Evolutionary conservation across 2,329 filamentous ascomycete species (phyloP).

Genomic region (Polytolypa hystricis): DNA sequence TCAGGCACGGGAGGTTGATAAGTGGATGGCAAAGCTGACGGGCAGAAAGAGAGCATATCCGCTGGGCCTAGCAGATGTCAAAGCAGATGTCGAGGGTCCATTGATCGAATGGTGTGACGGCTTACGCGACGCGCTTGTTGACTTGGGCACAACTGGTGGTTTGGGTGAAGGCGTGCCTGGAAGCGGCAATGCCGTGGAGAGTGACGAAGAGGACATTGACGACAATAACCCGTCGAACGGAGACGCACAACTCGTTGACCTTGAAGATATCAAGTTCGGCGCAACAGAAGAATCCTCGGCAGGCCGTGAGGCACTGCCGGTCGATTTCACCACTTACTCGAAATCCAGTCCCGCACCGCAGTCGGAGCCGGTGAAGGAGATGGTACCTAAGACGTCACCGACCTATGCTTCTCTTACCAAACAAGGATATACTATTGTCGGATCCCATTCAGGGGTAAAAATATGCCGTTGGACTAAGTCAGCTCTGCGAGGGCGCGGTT

Average conservation of each 20-base stretch:
- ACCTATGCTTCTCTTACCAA: conserved; percentile 86
- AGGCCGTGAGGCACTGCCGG: conserved; percentile 47
- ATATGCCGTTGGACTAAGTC: conserved; percentile 99
- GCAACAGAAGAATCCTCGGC: conserved; percentile 7
- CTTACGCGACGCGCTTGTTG: conserved; percentile 57
- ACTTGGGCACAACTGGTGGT: conserved; percentile 40
- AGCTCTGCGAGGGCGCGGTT: conserved; percentile 80
- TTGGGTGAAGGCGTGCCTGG: conserved; percentile 60
- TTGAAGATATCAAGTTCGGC: conserved; percentile 63
- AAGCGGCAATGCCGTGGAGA: conserved; percentile 75
- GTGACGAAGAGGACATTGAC: conserved; percentile 61
- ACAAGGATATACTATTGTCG: conserved; percentile 91
- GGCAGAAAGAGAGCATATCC: conserved; percentile 78
- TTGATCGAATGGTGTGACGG: conserved; percentile 70
- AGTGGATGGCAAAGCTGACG: conserved; percentile 94
- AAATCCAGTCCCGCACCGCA: conserved; percentile 31
- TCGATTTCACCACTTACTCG: conserved; percentile 63
- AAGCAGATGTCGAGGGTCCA: conserved; percentile 55
- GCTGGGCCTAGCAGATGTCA: conserved; percentile 77
- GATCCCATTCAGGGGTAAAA: conserved; percentile 91
- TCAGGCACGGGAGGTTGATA: conserved; percentile 81
- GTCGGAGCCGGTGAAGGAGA: conserved; percentile 57
- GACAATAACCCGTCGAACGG: conserved; percentile 41
- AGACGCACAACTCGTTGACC: conserved; percentile 52
- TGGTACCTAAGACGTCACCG: conserved; percentile 85